Evolutionary conservation across 306 rosid genomes (phyloP).

Genomic region (Rosa persica): DNA sequence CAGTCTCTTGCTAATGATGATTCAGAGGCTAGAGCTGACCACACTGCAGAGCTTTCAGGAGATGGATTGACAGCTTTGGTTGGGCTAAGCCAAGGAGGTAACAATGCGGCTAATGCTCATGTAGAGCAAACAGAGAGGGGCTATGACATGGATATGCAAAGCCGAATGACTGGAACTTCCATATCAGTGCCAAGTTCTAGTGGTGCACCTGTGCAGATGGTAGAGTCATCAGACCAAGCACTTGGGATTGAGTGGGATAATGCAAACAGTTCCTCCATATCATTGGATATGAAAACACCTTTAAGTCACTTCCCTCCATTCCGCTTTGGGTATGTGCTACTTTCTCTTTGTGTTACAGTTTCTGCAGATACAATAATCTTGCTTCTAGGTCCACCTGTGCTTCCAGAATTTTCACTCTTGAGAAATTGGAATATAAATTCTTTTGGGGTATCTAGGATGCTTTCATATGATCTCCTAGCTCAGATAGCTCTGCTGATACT

Average conservation of each 20-base stretch:
- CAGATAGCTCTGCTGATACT: not conserved
- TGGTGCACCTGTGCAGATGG: conserved; percentile 76
- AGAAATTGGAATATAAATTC: not conserved
- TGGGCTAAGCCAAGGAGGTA: conserved; percentile 82
- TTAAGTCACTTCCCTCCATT: conserved; percentile 95
- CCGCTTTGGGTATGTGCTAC: conserved; percentile 84
- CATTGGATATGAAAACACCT: conserved; percentile 95
- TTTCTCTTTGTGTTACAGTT: conserved; percentile 21
- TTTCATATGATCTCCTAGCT: conserved; percentile 8
- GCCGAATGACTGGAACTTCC: conserved; percentile 60
- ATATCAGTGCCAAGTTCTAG: conserved; percentile 68
- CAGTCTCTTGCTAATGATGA: conserved; percentile 91
- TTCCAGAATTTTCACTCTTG: not conserved
- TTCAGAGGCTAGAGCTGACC: conserved; percentile 81
- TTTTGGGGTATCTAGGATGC: not conserved
- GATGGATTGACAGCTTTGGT: conserved; percentile 98
- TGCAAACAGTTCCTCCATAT: conserved; percentile 64
- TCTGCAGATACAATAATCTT: not conserved
- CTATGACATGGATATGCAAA: conserved; percentile 70
- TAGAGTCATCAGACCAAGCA: conserved; percentile 69
- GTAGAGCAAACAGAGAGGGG: conserved; percentile 73
- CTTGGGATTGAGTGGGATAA: conserved; percentile 88
- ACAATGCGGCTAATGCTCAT: conserved; percentile 50
- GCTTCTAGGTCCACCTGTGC: not conserved
- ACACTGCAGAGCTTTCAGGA: conserved; percentile 72